Base-by-base conservation (phyloP, 1,284 basidiomycete genomes). In the Nidula niveotomentosa region DNA sequence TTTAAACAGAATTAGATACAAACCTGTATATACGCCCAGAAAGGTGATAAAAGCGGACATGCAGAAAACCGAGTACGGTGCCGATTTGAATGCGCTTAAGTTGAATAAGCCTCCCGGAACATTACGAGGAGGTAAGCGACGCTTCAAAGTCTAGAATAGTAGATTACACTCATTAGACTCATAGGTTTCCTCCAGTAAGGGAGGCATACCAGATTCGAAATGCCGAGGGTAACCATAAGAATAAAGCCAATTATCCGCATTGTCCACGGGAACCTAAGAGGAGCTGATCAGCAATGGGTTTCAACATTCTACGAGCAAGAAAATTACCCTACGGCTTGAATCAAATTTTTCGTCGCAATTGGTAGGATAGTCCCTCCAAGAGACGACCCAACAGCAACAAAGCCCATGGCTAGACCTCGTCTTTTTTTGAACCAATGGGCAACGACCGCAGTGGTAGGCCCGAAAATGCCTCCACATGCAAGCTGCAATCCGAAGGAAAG, bases 161-260 rank as follows among this genome's bases (percentile, higher is more conserved):
- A 35, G 41, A n/a, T 15, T 45, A n/a, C 23, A 9, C 49, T 23
- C 7, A 15, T 6, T 4, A 8, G 12, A n/a, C 12, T 13, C 3
- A 5, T 15, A 52, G 15, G 30, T 2, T n/a, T n/a, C n/a, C n/a
- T n/a, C n/a, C n/a, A 12, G 18, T 3, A n/a, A 15, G 12, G 6
- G 13, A 5, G 23, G 52, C 66, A 37, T 37, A 76, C 74, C 34
- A 83, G 50, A 64, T 83, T 80, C 7, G 77, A 72, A 12, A 77
- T 61, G 7, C 72, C 69, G 2, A 83, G 65, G 1, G 70, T 62
- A 18, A 72, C 58, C 1, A 84, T 51, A 2, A 84, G 65, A 15
- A 86, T 79, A 58, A 85, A 81, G 0, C 76, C 84, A 17, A 84
- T 64, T 47, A 83, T 77, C 13, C 84, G 75, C 77, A 86, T 82